Evolutionary conservation across 192 early-diverging fungal species (phyloP).

Genomic region (Coemansia nantahalensis): DNA sequence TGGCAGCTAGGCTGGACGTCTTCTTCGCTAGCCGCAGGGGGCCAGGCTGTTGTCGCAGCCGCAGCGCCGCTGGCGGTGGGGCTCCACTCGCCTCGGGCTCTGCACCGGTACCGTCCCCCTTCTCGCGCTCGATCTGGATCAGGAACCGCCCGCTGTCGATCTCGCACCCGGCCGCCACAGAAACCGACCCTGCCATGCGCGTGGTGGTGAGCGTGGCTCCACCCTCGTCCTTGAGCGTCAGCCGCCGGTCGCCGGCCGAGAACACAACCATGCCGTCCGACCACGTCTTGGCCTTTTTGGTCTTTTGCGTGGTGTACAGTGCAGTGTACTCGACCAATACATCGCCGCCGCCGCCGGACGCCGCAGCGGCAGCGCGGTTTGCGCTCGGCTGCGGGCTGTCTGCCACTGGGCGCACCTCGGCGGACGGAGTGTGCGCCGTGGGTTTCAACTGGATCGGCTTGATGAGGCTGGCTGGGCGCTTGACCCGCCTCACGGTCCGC

Average conservation of each 20-base stretch:
- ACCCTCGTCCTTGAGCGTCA: slow-evolving; percentile 25
- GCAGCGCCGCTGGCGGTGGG: too few relatives aligned
- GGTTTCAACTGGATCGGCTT: slow-evolving; percentile 31
- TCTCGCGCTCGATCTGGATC: slow-evolving; percentile 33
- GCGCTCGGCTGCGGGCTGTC: not conserved
- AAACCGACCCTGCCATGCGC: slow-evolving; percentile 15
- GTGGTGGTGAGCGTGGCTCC: slow-evolving; percentile 24
- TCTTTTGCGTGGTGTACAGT: slow-evolving; percentile 48
- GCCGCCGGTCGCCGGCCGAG: slow-evolving; percentile 8
- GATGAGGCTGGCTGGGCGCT: slow-evolving; percentile 35
- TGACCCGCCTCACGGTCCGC: slow-evolving; percentile 9
- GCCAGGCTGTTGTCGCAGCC: not conserved
- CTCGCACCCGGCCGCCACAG: slow-evolving; percentile 31
- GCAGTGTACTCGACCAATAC: slow-evolving; percentile 18
- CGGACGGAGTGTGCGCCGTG: not conserved
- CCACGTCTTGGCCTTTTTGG: slow-evolving; percentile 51
- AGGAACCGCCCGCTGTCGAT: slow-evolving; percentile 35
- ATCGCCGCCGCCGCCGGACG: not conserved
- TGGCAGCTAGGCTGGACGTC: slow-evolving; percentile 6
- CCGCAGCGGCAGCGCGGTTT: not conserved
- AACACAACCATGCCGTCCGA: slow-evolving; percentile 30
- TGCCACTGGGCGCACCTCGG: not conserved
- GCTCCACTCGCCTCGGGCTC: too few relatives aligned
- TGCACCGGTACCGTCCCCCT: slow-evolving; percentile 20
- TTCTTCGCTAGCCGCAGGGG: slow-evolving; percentile 10